A percentile compares a stretch with the other conserved stretches of the same genome.
phyloP scores from a whole-genome alignment of 192 early-diverging fungal genomes.

The Coemansia sp. region DNA sequence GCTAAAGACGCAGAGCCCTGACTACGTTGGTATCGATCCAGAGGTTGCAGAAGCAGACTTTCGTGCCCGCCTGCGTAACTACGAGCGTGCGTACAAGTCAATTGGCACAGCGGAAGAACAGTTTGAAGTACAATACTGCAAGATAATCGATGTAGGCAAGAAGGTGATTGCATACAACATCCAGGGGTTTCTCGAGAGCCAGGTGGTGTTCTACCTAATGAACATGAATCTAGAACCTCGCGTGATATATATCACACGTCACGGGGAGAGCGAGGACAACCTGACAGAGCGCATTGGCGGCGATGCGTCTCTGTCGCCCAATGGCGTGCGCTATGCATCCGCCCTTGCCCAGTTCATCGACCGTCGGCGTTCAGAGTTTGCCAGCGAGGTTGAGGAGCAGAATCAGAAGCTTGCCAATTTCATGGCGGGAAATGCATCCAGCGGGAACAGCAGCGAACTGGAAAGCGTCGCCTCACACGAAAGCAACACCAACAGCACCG shows the following conservation, averaged over 20 bases:
- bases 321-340: slow-evolving; percentile 67
- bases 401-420: slow-evolving; percentile 39
- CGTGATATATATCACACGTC: slow-evolving; percentile 88
- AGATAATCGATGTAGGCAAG: slow-evolving; percentile 94
- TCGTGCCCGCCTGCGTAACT: slow-evolving; percentile 78
- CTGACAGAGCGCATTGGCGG: slow-evolving; percentile 79
- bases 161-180: slow-evolving; percentile 95
- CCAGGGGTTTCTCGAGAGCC: slow-evolving; percentile 86
- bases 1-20: slow-evolving; percentile 91
- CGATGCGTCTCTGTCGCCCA: slow-evolving; percentile 74
- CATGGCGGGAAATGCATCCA: slow-evolving; percentile 27
- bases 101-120: slow-evolving; percentile 83
- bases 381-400: slow-evolving; percentile 50
- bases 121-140: slow-evolving; percentile 83
- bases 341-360: slow-evolving; percentile 80
- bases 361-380: slow-evolving; percentile 53
- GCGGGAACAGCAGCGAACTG: slow-evolving; percentile 37
- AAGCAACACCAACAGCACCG: slow-evolving; percentile 14
- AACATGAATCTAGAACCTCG: slow-evolving; percentile 89
- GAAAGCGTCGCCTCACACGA: slow-evolving; percentile 19
- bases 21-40: slow-evolving; percentile 85
- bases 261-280: slow-evolving; percentile 93
- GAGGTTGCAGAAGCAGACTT: slow-evolving; percentile 85
- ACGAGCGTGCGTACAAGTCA: slow-evolving; percentile 89
- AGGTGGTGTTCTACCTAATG: slow-evolving; percentile 98